Evolutionary conservation across 1,284 basidiomycete genomes (phyloP).

Genomic region (Chalciporus sp.): DNA sequence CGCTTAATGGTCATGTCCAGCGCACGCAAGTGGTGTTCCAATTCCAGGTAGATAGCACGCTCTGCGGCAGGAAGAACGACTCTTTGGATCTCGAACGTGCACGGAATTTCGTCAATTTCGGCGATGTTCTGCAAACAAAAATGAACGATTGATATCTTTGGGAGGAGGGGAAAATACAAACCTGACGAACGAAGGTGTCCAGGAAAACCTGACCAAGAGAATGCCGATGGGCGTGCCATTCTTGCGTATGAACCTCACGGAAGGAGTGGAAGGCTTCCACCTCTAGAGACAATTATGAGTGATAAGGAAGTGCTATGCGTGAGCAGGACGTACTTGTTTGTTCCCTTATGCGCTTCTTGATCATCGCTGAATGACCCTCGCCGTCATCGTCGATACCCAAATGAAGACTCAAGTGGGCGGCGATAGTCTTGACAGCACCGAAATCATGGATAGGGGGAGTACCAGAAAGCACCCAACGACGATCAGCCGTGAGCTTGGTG

Average conservation of each 20-base stretch:
- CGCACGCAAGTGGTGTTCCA: conserved; percentile 92
- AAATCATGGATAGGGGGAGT: conserved; percentile 95
- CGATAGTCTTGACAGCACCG: conserved; percentile 87
- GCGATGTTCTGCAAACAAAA: conserved; percentile 75
- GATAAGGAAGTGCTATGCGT: neutral
- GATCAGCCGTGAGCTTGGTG: conserved; percentile 75
- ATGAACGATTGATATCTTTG: conserved; percentile 11
- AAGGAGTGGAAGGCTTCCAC: conserved; percentile 96
- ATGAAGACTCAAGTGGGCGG: conserved; percentile 83
- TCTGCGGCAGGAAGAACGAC: conserved; percentile 89
- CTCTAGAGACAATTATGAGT: conserved; percentile 44
- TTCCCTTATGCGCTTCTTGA: conserved; percentile 81
- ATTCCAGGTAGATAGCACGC: conserved; percentile 91
- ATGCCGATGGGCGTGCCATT: conserved; percentile 91
- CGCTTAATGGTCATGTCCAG: conserved; percentile 87
- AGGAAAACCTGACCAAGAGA: conserved; percentile 84
- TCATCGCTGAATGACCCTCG: conserved; percentile 74
- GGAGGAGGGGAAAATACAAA: conserved; percentile 35
- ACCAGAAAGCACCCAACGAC: conserved; percentile 95
- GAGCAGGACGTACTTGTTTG: conserved; percentile 66
- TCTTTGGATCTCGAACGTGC: conserved; percentile 65
- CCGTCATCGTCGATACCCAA: conserved; percentile 89
- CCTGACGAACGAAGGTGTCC: conserved; percentile 83
- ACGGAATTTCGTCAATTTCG: conserved; percentile 95
- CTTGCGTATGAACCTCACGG: conserved; percentile 88